These are phyloP conservation scores for Talaromyces verruculosus DNA, from an alignment of 2,329 filamentous ascomycete genomes.

Conservation along the genomic window DNA sequence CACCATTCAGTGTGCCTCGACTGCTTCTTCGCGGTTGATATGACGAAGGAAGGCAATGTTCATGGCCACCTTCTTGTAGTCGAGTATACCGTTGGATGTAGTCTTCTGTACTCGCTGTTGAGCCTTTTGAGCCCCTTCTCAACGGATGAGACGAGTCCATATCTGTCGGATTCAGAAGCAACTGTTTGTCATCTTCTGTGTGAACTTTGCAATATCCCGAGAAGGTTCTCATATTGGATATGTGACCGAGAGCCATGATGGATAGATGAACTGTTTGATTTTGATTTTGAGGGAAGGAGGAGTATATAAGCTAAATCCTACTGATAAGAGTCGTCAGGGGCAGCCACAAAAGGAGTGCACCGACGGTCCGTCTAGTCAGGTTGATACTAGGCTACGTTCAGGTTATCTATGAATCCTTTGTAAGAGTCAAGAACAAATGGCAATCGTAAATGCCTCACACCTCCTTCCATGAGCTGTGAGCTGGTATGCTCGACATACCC, in stretches of 20 bases:
- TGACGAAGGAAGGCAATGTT: conserved; percentile 4
- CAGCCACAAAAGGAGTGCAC: conserved; percentile 1
- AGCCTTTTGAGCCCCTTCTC: conserved; percentile 1
- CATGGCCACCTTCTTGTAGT: background rate
- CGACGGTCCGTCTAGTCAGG: background rate
- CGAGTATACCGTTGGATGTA: background rate
- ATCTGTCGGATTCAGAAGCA: background rate
- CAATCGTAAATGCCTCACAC: conserved; percentile 13
- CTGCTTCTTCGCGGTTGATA: background rate
- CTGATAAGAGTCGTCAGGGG: conserved; percentile 2
- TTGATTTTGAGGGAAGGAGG: background rate
- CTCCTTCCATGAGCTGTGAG: background rate
- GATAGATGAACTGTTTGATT: background rate
- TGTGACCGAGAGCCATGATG: background rate
- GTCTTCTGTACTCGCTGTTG: background rate
- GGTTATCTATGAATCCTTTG: background rate
- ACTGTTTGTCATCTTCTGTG: conserved; percentile 3
- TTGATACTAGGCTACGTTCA: background rate
- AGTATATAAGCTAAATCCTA: background rate
- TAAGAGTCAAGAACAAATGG: conserved; percentile 1
- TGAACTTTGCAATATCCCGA: background rate
- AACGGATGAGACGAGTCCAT: background rate
- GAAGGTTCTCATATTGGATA: background rate
- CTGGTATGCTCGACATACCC: conserved; percentile 4
- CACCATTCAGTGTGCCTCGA: background rate